Evolutionary conservation across 2,329 filamentous ascomycete species (phyloP), one percentile per base, ranked within the genome.

Genomic region (Monosporascus sp.): DNA sequence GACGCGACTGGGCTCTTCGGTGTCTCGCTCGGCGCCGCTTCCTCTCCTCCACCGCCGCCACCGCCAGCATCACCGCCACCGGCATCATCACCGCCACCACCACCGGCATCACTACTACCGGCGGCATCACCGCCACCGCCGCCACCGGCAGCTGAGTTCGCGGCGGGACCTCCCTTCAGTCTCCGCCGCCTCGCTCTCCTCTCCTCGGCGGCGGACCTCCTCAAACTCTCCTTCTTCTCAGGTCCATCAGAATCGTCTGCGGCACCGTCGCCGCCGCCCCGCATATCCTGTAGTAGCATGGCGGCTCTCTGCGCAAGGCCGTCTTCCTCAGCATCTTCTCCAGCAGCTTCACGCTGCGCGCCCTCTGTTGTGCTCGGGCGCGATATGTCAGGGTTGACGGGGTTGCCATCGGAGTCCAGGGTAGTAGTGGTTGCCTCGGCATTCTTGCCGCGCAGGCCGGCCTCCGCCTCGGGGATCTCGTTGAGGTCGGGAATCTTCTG

Each of bases 231-330:
- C 80, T 18, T 77, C 79, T 22, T 81, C 82, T 52, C 61, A 11
- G 43, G 22, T 15, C n/a, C 51, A 91, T 75, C 53, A 89, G 76
- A 55, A 74, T 82, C 62, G 85, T 79, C 43, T n/a, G 11, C 43
- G 44, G 79, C 74, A 45, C 83, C 83, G 43, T 84, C 80, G 48
- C 86, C 82, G 43, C 81, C 80, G 26, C 81, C 79, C 54, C 91
- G 83, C 70, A 97, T 86, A 46, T 91, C 91, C 66, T 96, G 89
- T 31, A 97, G 76, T 68, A 97, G 76, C 58, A 86, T 83, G 1
- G 91, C 91, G 2, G 93, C 92, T 50, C 91, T 84, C 61, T 92
- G 88, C 3, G 91, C 92, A 28, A 97, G 85, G 59, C 96, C 91
- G 69, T 92, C 79, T 54, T 81, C 79, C 49, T 74, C 73, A n/a